A percentile compares a stretch with the other conserved stretches of the same genome.
Evolutionary conservation across 2,329 filamentous ascomycete genomes (phyloP).

Genomic region (Phaeosphaeria sp.): DNA sequence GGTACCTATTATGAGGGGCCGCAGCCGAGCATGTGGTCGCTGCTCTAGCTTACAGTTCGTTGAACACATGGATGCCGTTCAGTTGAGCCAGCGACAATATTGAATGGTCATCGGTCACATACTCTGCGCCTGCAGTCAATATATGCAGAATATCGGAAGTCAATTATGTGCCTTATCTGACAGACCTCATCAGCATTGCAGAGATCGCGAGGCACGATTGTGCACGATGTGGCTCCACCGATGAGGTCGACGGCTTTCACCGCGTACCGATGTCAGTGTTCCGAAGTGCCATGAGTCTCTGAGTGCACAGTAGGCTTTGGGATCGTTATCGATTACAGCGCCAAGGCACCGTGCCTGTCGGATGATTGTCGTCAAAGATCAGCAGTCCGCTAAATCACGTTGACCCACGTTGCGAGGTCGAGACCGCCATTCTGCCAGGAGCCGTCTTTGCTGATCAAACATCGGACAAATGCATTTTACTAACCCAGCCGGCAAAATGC

Average conservation of each 20-base stretch:
- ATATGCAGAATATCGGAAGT: background rate
- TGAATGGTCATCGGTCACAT: background rate
- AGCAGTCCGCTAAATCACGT: constrained; percentile 25
- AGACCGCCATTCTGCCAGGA: constrained; percentile 21
- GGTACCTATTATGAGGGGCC: constrained; percentile 5
- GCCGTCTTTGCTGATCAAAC: constrained; percentile 12
- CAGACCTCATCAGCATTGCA: background rate
- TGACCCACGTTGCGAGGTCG: constrained; percentile 33
- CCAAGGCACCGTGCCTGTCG: constrained; percentile 6
- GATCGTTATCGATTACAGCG: constrained; percentile 16
- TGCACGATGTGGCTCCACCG: background rate
- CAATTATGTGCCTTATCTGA: constrained; percentile 1
- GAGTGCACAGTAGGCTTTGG: background rate
- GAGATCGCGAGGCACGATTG: background rate
- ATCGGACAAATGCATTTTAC: constrained; percentile 3
- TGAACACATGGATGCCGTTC: constrained; percentile 16
- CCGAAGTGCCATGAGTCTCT: background rate
- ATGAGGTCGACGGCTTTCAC: constrained; percentile 1
- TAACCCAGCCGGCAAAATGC: constrained; percentile 15
- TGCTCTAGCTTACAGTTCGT: constrained; percentile 19
- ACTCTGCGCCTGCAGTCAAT: constrained; percentile 5
- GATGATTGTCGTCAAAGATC: constrained; percentile 14
- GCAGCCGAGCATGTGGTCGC: constrained; percentile 26
- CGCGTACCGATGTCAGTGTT: background rate
- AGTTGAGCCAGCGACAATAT: constrained; percentile 8